These are phyloP conservation scores for Teratosphaeria pseudoeucalypti DNA, from an alignment of 2,329 filamentous ascomycete genomes.

Conservation along the genomic window DNA sequence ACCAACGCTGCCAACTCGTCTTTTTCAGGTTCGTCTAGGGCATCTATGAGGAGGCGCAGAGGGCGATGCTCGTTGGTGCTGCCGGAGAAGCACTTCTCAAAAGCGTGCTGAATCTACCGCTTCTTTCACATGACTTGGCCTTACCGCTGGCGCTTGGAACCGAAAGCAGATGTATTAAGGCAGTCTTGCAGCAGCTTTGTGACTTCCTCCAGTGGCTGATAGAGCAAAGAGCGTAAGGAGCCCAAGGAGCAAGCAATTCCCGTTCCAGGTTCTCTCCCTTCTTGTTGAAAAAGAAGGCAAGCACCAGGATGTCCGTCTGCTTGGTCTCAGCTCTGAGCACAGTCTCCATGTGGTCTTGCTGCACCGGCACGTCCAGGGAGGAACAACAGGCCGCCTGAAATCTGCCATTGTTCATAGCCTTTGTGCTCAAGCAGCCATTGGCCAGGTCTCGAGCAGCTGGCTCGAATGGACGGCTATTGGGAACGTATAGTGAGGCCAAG, in stretches of 20 bases:
- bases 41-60: not conserved
- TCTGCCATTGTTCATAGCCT: not conserved
- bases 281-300: not conserved
- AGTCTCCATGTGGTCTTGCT: not conserved
- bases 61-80: not conserved
- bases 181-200: not conserved
- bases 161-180: not conserved
- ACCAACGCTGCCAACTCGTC: not conserved
- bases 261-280: not conserved
- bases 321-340: not conserved
- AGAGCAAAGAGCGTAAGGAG: not conserved
- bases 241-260: not conserved
- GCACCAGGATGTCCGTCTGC: not conserved
- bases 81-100: not conserved
- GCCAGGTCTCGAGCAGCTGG: not conserved
- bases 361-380: not conserved
- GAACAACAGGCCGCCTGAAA: not conserved
- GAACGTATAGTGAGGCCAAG: not conserved
- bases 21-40: not conserved
- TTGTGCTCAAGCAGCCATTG: not conserved
- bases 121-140: not conserved
- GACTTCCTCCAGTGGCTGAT: not conserved
- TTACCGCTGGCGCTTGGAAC: not conserved
- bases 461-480: not conserved
- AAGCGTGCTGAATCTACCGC: not conserved